Evolutionary conservation across 1,284 basidiomycete species (phyloP).

Genomic region (Taiwanofungus camphoratus): DNA sequence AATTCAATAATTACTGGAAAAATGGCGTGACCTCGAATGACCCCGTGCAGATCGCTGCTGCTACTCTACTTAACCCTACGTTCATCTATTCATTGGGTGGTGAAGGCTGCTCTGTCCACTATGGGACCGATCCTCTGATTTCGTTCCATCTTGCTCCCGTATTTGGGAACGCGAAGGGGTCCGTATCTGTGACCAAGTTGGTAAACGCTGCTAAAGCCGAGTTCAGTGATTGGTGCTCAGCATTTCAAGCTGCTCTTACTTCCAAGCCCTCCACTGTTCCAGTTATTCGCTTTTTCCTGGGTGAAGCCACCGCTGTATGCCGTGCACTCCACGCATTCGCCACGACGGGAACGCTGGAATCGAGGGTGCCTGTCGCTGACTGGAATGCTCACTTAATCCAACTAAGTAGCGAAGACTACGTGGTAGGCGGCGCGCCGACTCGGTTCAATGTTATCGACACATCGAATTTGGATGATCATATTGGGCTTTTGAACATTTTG

Average conservation of each 20-base stretch:
- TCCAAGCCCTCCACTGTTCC: slow-evolving; percentile 2
- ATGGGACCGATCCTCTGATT: slow-evolving; percentile 39
- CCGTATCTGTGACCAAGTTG: slow-evolving; percentile 18
- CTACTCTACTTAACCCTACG: slow-evolving; percentile 40
- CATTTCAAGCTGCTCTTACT: slow-evolving; percentile 21
- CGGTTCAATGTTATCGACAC: slow-evolving; percentile 50
- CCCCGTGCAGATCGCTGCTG: slow-evolving; percentile 18
- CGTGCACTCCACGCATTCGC: slow-evolving; percentile 25
- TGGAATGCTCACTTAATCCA: slow-evolving; percentile 33
- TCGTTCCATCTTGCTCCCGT: slow-evolving; percentile 42
- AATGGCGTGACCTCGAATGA: slow-evolving; percentile 35
- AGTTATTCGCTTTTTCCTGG: slow-evolving; percentile 31
- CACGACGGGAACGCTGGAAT: slow-evolving; percentile 14
- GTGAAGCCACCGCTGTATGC: slow-evolving; percentile 31
- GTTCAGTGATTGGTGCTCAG: slow-evolving; percentile 33
- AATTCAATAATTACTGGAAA: slow-evolving; percentile 35
- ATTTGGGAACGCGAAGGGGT: slow-evolving; percentile 22
- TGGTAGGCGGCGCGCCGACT: slow-evolving; percentile 27
- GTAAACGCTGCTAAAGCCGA: slow-evolving; percentile 25
- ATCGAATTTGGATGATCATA: slow-evolving; percentile 45
- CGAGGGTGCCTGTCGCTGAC: slow-evolving; percentile 28
- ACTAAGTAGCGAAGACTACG: slow-evolving; percentile 33
- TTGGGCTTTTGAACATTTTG: slow-evolving; percentile 47
- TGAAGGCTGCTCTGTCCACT: slow-evolving; percentile 40
- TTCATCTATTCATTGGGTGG: slow-evolving; percentile 39